A percentile compares a stretch with the other conserved stretches of the same genome.
phyloP scores from a whole-genome alignment of 2,329 filamentous ascomycete species.

The Bipolaris oryzae region DNA sequence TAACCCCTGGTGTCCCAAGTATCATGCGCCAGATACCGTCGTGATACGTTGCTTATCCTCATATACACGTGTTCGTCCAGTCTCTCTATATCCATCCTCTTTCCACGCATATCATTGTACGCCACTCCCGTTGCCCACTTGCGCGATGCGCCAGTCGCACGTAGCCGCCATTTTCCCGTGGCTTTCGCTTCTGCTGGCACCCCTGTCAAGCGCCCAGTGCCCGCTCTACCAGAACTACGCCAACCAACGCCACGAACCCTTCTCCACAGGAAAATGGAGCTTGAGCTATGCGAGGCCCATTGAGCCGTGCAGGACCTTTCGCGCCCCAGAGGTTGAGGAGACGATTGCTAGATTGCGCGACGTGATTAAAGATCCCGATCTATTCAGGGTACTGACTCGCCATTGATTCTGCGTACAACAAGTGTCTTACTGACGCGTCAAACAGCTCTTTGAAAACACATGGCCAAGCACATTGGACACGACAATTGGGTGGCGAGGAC shows the following conservation, averaged over 20 bases:
- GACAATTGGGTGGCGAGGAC: conserved; percentile 71
- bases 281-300: conserved; percentile 54
- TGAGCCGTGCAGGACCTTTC: conserved; percentile 54
- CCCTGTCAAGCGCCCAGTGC: conserved; percentile 44
- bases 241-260: conserved; percentile 49
- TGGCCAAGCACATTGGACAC: conserved; percentile 81
- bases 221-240: conserved; percentile 54
- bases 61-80: background rate
- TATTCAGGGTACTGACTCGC: conserved; percentile 56
- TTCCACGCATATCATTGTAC: background rate
- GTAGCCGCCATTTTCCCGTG: conserved; percentile 6
- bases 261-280: conserved; percentile 49
- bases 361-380: conserved; percentile 60
- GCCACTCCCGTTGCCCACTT: background rate
- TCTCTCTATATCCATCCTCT: background rate
- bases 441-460: conserved; percentile 68
- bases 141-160: conserved; percentile 18
- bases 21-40: background rate
- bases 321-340: conserved; percentile 50
- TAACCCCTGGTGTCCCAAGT: conserved; percentile 1
- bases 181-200: conserved; percentile 14
- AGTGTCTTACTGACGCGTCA: background rate
- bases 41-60: background rate
- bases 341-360: conserved; percentile 42
- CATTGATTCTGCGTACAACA: background rate